Conservation (phyloP, 768 basidiomycete genomes). For the Mycena maculata region DNA sequence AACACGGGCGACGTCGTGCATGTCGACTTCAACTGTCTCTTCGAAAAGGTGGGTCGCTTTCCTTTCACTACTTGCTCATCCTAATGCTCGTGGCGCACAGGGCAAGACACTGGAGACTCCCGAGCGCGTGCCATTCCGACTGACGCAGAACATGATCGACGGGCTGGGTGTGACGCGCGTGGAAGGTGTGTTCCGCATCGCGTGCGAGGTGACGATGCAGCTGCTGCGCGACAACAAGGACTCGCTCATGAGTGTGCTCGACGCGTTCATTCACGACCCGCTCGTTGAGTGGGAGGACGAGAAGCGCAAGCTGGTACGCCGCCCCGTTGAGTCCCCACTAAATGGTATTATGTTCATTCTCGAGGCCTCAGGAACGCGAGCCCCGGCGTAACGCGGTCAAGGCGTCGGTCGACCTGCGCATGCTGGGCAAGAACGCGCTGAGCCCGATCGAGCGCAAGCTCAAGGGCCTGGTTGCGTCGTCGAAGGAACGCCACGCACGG, state of each 20-base stretch:
- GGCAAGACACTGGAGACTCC: constrained; percentile 89
- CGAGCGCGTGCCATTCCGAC: constrained; percentile 92
- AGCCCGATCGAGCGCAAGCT: constrained; percentile 88
- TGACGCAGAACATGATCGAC: constrained; percentile 93
- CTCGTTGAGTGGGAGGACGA: constrained; percentile 95
- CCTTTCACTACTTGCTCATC: not conserved
- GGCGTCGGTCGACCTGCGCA: constrained; percentile 66
- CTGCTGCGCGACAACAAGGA: constrained; percentile 92
- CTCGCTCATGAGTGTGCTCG: constrained; percentile 92
- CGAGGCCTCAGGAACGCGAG: constrained; percentile 55
- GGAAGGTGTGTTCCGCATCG: constrained; percentile 93
- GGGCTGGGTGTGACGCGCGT: constrained; percentile 93
- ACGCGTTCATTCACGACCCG: constrained; percentile 97
- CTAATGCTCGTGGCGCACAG: constrained; percentile 52
- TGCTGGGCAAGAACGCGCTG: constrained; percentile 80
- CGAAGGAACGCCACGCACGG: constrained; percentile 52
- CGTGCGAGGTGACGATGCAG: constrained; percentile 91
- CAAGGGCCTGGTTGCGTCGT: constrained; percentile 65
- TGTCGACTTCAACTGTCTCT: constrained; percentile 97
- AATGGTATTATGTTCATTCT: constrained; percentile 5
- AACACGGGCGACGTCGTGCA: constrained; percentile 93
- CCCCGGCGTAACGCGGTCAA: constrained; percentile 57
- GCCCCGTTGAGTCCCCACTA: not conserved
- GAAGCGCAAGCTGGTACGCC: constrained; percentile 69
- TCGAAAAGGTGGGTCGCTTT: constrained; percentile 82